Base-by-base conservation (phyloP, 2,329 filamentous ascomycete genomes). In the Diplocarpon rosae region DNA sequence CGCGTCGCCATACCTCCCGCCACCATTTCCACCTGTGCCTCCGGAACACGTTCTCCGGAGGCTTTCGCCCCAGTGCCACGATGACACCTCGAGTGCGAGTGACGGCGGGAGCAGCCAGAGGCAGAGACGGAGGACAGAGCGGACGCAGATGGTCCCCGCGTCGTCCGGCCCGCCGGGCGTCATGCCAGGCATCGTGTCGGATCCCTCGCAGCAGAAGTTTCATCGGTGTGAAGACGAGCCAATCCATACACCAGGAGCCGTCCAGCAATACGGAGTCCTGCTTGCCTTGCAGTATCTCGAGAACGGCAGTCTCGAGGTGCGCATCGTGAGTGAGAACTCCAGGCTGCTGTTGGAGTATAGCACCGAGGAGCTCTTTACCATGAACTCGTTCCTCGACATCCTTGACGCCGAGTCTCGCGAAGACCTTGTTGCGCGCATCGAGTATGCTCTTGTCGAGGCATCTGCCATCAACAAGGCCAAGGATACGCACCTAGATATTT, bases 161-260 rank as follows among this genome's bases (percentile, higher is more conserved):
- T 42, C 33, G 9, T 37, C 43, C 7, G 50, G 52, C 2, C 42
- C 52, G 13, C 56, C 55, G 17, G 42, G 47, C 16, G 46, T 54
- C 15, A 33, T 49, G 1, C 35, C 48, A 1, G 49, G 51, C 4
- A 39, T 39, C 20, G 39, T 46, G 3, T 39, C 43, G 14, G 44
- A 51, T 15, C 16, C 39, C 11, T 35, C 27, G 9, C 39, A 32
- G 20, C 46, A 42, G n/a, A 42, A 37, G 2, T 49, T 49, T 20
- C 40, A 37, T 37, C 46, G 47, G n/a, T 58, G 54, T 33, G 55
- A 58, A 38, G 54, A 58, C 37, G 56, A 58, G 39, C 54, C 52
- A 5, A 58, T 58, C 14, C 54, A 52, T 28, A 56, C 46, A n/a
- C 53, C 56, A 37, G 54, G 56, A 37, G 50, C 53, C 4, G 42